These are phyloP conservation scores for Hypoxylon sp. DNA, from an alignment of 2,329 filamentous ascomycete genomes.

Conservation along the genomic window DNA sequence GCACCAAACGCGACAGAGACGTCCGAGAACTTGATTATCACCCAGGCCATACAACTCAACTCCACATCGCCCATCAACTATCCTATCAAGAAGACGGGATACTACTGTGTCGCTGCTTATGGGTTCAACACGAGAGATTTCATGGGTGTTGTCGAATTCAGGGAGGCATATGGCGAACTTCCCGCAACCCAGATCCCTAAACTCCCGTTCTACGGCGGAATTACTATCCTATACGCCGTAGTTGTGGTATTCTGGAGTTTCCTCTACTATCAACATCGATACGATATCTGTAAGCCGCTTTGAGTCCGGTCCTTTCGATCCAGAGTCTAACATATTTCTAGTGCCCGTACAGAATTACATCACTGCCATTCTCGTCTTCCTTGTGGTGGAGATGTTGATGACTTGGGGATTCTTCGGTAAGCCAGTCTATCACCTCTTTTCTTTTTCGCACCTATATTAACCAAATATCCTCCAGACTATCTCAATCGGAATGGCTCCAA, in stretches of 20 bases:
- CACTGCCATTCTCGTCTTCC: slow-evolving; percentile 92
- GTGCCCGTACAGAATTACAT: slow-evolving; percentile 99
- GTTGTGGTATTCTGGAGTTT: slow-evolving; percentile 91
- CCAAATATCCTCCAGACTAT: slow-evolving; percentile 71
- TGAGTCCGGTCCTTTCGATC: not conserved
- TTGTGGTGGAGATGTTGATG: slow-evolving; percentile 96
- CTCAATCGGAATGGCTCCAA: slow-evolving; percentile 91
- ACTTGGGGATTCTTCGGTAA: slow-evolving; percentile 96
- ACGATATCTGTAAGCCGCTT: slow-evolving; percentile 77
- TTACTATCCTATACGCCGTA: slow-evolving; percentile 92
- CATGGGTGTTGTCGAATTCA: slow-evolving; percentile 84
- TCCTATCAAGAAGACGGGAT: slow-evolving; percentile 86
- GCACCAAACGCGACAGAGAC: slow-evolving; percentile 76
- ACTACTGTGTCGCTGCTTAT: slow-evolving; percentile 90
- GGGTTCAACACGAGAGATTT: slow-evolving; percentile 75
- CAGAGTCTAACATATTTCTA: slow-evolving; percentile 51
- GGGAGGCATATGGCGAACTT: slow-evolving; percentile 95
- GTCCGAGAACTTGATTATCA: slow-evolving; percentile 77
- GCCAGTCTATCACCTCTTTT: slow-evolving; percentile 31
- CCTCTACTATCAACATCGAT: slow-evolving; percentile 91
- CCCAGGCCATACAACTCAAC: slow-evolving; percentile 83
- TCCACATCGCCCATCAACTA: slow-evolving; percentile 80
- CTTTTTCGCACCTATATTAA: not conserved
- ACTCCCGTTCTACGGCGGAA: slow-evolving; percentile 93
- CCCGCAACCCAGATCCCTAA: slow-evolving; percentile 96